These are phyloP conservation scores for Penicillium bovifimosum DNA, from an alignment of 495 filamentous ascomycete genomes.

Conservation along the genomic window DNA sequence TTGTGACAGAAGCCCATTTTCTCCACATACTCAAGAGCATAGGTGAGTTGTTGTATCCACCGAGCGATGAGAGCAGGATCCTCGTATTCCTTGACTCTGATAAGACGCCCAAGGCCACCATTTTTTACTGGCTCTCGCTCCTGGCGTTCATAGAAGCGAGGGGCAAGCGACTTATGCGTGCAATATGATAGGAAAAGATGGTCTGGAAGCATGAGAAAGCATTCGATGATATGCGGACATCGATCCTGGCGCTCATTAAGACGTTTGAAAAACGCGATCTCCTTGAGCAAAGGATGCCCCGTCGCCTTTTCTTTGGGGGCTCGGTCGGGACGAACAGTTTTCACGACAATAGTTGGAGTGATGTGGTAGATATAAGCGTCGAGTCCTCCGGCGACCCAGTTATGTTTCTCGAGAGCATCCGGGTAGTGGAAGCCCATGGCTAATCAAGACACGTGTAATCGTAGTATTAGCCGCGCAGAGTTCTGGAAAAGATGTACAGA, in stretches of 20 bases:
- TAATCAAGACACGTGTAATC: neutral
- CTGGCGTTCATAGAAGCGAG: conserved; percentile 19
- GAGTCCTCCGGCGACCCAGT: conserved; percentile 17
- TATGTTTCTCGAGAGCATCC: conserved; percentile 15
- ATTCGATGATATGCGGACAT: conserved; percentile 20
- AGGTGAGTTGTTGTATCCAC: conserved; percentile 19
- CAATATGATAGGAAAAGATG: conserved; percentile 23
- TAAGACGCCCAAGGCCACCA: conserved; percentile 15
- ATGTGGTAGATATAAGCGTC: conserved; percentile 21
- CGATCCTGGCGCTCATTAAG: conserved; percentile 11
- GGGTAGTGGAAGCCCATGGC: conserved; percentile 10
- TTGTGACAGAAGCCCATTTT: conserved; percentile 20
- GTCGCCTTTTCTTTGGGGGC: neutral
- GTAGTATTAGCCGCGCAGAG: neutral
- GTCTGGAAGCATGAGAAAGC: conserved; percentile 22
- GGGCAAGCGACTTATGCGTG: conserved; percentile 12
- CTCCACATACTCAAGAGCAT: conserved; percentile 18
- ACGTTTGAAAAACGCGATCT: conserved; percentile 20
- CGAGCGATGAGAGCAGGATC: conserved; percentile 19
- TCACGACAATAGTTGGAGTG: conserved; percentile 23
- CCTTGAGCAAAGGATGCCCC: conserved; percentile 9
- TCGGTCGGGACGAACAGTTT: conserved; percentile 20
- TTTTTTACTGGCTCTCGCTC: conserved; percentile 20
- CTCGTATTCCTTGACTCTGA: conserved; percentile 15
- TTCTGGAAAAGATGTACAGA: neutral